phyloP scores from a whole-genome alignment of 768 basidiomycete genomes.

The Hortiboletus flavorubellus region DNA sequence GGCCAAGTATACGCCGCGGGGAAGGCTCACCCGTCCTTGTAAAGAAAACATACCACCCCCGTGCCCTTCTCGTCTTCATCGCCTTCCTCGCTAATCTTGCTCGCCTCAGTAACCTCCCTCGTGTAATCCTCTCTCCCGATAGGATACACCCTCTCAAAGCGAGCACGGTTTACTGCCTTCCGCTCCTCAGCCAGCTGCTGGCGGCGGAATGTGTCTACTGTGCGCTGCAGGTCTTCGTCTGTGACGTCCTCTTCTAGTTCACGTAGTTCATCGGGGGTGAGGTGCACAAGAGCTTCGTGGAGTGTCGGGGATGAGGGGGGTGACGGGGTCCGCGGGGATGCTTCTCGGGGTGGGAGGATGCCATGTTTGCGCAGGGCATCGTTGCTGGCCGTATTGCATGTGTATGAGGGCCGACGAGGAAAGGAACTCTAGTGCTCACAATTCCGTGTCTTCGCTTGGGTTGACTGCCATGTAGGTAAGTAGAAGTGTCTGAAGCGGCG shows the following conservation, averaged over 20 bases:
- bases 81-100: constrained; percentile 61
- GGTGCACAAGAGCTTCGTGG: constrained; percentile 61
- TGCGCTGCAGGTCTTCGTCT: constrained; percentile 74
- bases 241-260: constrained; percentile 69
- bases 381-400: constrained; percentile 53
- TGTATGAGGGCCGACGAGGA: background rate
- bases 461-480: constrained; percentile 54
- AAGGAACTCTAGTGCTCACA: constrained; percentile 50
- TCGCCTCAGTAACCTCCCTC: constrained; percentile 92
- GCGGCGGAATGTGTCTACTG: constrained; percentile 62
- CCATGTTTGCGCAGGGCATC: constrained; percentile 92
- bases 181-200: constrained; percentile 65
- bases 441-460: constrained; percentile 93
- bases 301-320: constrained; percentile 76
- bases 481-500: background rate
- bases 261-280: constrained; percentile 58
- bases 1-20: background rate
- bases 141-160: constrained; percentile 83
- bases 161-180: constrained; percentile 52
- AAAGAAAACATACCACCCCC: constrained; percentile 90
- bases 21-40: constrained; percentile 83
- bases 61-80: constrained; percentile 73
- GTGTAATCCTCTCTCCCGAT: constrained; percentile 94
- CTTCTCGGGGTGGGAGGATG: constrained; percentile 74
- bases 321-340: constrained; percentile 72